Evolutionary conservation across 2,329 filamentous ascomycete species (phyloP).

Genomic region (Emmonsiellopsis sp.): DNA sequence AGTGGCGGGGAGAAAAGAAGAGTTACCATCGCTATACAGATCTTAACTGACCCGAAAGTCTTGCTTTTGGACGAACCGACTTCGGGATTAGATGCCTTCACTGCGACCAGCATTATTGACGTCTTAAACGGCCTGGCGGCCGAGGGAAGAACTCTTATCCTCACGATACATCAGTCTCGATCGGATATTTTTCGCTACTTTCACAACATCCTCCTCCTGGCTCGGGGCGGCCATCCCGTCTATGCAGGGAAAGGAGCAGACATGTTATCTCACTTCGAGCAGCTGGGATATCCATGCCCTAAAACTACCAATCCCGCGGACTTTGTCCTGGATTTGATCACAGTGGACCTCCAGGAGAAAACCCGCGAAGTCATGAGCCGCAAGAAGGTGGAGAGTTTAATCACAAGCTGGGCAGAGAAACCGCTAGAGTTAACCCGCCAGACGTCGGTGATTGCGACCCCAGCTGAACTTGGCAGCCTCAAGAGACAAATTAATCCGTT

Average conservation of each 20-base stretch:
- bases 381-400: slow-evolving; percentile 51
- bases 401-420: slow-evolving; percentile 46
- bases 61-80: slow-evolving; percentile 68
- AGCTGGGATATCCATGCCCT: slow-evolving; percentile 55
- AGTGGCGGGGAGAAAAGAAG: slow-evolving; percentile 71
- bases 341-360: slow-evolving; percentile 61
- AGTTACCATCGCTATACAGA: slow-evolving; percentile 68
- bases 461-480: slow-evolving; percentile 62
- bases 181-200: slow-evolving; percentile 65
- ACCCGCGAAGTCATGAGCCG: slow-evolving; percentile 53
- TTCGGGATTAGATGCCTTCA: slow-evolving; percentile 68
- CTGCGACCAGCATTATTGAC: slow-evolving; percentile 65
- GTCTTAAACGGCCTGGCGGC: slow-evolving; percentile 60
- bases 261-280: slow-evolving; percentile 58
- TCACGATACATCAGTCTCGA: slow-evolving; percentile 71
- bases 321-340: slow-evolving; percentile 68
- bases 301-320: slow-evolving; percentile 66
- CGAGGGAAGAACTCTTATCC: slow-evolving; percentile 62
- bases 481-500: slow-evolving; percentile 56
- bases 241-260: slow-evolving; percentile 54
- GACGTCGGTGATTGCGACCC: slow-evolving; percentile 47
- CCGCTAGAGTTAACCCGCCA: slow-evolving; percentile 14
- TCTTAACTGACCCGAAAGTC: slow-evolving; percentile 64
- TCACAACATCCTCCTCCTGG: slow-evolving; percentile 60
- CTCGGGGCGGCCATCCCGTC: slow-evolving; percentile 57